Evolutionary conservation across 169 alveolate genomes (phyloP).

Genomic region (Cryptosporidium parvum): DNA sequence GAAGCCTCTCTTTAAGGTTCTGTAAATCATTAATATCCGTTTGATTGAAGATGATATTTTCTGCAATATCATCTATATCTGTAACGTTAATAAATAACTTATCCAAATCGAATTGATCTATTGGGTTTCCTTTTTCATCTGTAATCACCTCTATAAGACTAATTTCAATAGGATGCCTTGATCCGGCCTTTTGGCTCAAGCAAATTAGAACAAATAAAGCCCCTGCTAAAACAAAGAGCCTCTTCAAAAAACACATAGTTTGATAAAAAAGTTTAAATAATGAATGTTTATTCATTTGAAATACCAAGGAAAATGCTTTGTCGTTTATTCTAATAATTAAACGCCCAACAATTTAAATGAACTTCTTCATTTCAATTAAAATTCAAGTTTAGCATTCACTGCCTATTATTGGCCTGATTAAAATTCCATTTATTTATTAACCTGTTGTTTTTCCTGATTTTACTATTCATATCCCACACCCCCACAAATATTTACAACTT

Average conservation of each 20-base stretch:
- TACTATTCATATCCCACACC: slow-evolving; percentile 26
- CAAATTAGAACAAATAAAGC: background rate
- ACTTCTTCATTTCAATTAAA: background rate
- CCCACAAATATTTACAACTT: slow-evolving; percentile 25
- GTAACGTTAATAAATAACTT: background rate
- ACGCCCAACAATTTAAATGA: background rate
- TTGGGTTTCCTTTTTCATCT: background rate
- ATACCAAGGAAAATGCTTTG: background rate
- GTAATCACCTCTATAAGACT: slow-evolving; percentile 32
- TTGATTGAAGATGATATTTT: slow-evolving; percentile 29
- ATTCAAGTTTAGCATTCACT: background rate
- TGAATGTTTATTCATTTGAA: background rate
- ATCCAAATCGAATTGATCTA: background rate
- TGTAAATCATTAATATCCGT: slow-evolving; percentile 11
- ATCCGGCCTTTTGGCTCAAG: background rate
- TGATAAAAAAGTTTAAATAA: background rate
- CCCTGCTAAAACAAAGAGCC: background rate
- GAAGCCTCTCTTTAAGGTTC: slow-evolving; percentile 1
- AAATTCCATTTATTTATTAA: background rate
- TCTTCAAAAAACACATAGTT: background rate
- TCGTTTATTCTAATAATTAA: no score
- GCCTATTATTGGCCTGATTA: background rate
- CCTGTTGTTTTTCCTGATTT: background rate
- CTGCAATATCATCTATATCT: background rate
- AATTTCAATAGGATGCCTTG: background rate